phyloP scores from a whole-genome alignment of 23 red algal genomes.

The Gracilaria vermiculophylla region DNA sequence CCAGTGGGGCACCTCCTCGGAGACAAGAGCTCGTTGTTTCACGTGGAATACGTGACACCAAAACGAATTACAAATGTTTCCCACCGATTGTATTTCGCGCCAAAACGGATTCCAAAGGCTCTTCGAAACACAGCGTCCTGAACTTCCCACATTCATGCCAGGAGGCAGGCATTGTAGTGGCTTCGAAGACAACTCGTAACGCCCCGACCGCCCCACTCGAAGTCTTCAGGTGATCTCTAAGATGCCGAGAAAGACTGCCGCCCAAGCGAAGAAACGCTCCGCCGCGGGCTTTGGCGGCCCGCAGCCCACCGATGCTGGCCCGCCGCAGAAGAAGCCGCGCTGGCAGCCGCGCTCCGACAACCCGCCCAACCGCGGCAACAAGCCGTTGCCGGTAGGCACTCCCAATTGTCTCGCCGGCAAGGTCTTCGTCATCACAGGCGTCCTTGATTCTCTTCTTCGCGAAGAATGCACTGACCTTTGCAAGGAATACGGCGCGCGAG shows the following conservation, averaged over 20 bases:
- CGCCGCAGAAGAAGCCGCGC: conserved; percentile 32
- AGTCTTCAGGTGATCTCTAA: background rate
- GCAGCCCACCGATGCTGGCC: background rate
- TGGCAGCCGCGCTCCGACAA: conserved; percentile 43
- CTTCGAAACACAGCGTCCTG: background rate
- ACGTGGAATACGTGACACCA: background rate
- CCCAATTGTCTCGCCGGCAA: conserved; percentile 81
- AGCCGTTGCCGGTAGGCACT: conserved; percentile 68
- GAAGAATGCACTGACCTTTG: conserved; percentile 77
- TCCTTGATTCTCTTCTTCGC: conserved; percentile 77
- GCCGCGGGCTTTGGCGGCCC: background rate
- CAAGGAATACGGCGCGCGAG: conserved; percentile 77
- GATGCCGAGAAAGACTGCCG: background rate
- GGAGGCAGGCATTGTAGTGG: no score
- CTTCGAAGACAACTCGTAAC: no score
- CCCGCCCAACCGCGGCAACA: conserved; percentile 75
- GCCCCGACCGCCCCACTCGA: no score
- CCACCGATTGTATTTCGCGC: background rate
- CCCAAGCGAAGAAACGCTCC: background rate
- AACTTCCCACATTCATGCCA: no score
- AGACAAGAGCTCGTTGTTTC: no score
- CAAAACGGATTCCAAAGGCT: background rate
- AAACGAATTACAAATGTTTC: background rate
- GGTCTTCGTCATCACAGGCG: conserved; percentile 89
- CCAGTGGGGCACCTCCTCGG: no score